These are phyloP conservation scores for Suhomyces yuchorum DNA, from an alignment of 1,139 yeast species.

Conservation along the genomic window DNA sequence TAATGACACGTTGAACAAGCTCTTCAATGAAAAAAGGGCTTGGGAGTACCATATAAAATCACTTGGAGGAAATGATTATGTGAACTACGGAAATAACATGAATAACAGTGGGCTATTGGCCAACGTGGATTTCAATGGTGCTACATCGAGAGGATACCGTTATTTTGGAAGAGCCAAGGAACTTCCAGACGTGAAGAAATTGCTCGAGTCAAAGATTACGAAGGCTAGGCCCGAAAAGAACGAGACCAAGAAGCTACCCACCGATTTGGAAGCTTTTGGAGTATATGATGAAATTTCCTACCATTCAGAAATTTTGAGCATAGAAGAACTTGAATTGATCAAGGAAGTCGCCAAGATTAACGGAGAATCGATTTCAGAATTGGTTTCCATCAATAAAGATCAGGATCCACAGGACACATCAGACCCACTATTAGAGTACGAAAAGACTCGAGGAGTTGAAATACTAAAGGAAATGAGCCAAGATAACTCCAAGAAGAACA, in stretches of 20 bases:
- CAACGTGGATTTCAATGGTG: constrained; percentile 17
- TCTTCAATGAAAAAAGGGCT: constrained; percentile 40
- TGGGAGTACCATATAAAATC: constrained; percentile 76
- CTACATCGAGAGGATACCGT: constrained; percentile 52
- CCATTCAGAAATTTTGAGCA: not conserved
- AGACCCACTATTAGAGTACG: constrained; percentile 24
- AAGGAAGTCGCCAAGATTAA: not conserved
- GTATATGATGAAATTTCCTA: constrained; percentile 32
- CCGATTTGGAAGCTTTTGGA: constrained; percentile 48
- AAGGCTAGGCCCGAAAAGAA: constrained; percentile 17
- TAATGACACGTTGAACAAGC: constrained; percentile 39
- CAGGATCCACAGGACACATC: not conserved
- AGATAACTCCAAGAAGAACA: not conserved
- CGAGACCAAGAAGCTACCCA: constrained; percentile 19
- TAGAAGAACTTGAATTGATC: constrained; percentile 10
- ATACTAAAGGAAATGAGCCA: constrained; percentile 16
- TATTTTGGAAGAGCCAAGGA: constrained; percentile 87
- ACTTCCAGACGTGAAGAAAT: constrained; percentile 68
- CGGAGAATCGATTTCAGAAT: constrained; percentile 4
- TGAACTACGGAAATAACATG: constrained; percentile 18
- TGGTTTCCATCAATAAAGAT: not conserved
- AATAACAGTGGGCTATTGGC: constrained; percentile 28
- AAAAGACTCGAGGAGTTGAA: constrained; percentile 24
- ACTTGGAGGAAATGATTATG: constrained; percentile 21
- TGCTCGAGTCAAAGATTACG: constrained; percentile 35